Conservation (phyloP, 768 basidiomycete species). For the Tylopilus subfusipes region DNA sequence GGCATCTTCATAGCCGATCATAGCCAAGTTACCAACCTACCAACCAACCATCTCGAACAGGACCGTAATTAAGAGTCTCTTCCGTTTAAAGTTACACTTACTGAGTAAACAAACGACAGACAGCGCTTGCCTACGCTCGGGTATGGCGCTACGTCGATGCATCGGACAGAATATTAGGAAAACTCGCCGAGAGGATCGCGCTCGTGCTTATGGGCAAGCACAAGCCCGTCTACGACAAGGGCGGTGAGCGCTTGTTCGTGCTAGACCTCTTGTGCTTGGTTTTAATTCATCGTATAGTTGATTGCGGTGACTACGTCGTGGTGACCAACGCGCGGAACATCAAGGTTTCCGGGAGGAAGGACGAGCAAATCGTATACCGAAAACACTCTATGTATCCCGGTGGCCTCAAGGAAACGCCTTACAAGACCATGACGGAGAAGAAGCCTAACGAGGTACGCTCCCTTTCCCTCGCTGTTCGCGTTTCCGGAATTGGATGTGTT, state of each 20-base stretch:
- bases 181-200: conserved; percentile 91
- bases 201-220: conserved; percentile 98
- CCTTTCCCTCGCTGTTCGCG: background rate
- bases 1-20: too few species aligned
- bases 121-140: conserved; percentile 91
- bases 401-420: conserved; percentile 88
- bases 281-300: conserved; percentile 50
- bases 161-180: conserved; percentile 85
- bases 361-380: conserved; percentile 80
- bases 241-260: conserved; percentile 49
- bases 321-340: conserved; percentile 86
- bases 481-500: background rate
- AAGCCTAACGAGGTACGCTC: conserved; percentile 83
- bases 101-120: conserved; percentile 45
- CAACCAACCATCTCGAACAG: too few species aligned
- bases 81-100: background rate
- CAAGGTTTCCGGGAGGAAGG: conserved; percentile 86
- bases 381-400: conserved; percentile 93
- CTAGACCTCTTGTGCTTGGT: background rate
- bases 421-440: conserved; percentile 74
- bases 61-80: conserved; percentile 60
- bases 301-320: conserved; percentile 97
- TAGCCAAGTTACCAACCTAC: too few species aligned
- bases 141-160: conserved; percentile 97
- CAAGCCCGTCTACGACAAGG: conserved; percentile 94